Evolutionary conservation across 768 basidiomycete genomes (phyloP), one percentile per base, ranked within the genome.

Genomic region (Pleurotus giganteus): DNA sequence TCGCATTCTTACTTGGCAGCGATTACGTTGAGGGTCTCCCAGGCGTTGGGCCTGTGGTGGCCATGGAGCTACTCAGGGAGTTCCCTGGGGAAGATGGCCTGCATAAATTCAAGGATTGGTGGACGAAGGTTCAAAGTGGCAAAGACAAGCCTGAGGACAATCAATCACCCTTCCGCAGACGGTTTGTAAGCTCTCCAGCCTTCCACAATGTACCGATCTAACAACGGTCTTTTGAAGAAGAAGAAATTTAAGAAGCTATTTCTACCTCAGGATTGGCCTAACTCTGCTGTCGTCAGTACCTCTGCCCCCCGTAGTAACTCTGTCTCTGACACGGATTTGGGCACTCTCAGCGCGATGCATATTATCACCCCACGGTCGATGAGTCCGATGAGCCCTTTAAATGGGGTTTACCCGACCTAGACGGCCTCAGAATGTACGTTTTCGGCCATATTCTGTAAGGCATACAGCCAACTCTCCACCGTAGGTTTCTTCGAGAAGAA

Each of bases 321-420:
- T 11, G 47, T 55, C 28, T 47, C 21, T 8, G 39, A 27, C 42
- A 46, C 4, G 49, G 58, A 42, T 23, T 17, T 41, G 15, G 1
- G 39, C 65, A n/a, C n/a, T n/a, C n/a, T n/a, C n/a, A 97, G 94
- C 77, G 89, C 55, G 92, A 96, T 56, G 96, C 93, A 7, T 99
- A 99, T 69, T 89, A 90, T 65, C 85, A 94, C 64, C 96, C 96
- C 0, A 82, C 86, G 0, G 89, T 96, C 5, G 94, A 98, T 65
- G 82, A 84, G 34, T 96, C 94, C 0, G 87, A 94, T 53, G 95
- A 98, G 58, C 86, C 90, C 0, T 98, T 99, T 68, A 91, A 93
- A 63, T 99, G 96, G 96, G 94, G 92, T 3, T 74, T 94, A 58
- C 93, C 95, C n/a, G 97, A 98, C 66, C 82, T 99, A 1, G 93